These are phyloP conservation scores for Sarocladium oryzae DNA, from an alignment of 2,329 filamentous ascomycete genomes.

Conservation along the genomic window DNA sequence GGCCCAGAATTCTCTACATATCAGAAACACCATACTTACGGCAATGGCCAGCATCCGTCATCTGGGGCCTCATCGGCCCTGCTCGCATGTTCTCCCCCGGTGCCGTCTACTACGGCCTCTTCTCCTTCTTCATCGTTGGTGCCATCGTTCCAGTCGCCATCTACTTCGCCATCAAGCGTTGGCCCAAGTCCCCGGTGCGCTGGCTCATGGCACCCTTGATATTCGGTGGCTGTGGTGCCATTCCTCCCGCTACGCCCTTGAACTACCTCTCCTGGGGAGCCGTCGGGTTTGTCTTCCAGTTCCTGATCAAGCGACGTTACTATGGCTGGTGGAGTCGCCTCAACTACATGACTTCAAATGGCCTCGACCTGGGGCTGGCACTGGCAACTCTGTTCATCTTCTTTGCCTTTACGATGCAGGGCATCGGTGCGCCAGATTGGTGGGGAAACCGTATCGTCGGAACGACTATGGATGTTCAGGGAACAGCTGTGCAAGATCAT, in stretches of 20 bases:
- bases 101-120: constrained; percentile 54
- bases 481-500: constrained; percentile 50
- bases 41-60: constrained; percentile 45
- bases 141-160: constrained; percentile 45
- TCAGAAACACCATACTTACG: not conserved
- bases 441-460: constrained; percentile 59
- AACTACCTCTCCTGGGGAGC: constrained; percentile 71
- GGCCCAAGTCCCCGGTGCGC: constrained; percentile 42
- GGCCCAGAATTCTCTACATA: constrained; percentile 9
- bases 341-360: constrained; percentile 67
- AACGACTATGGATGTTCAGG: constrained; percentile 55
- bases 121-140: constrained; percentile 53
- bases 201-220: constrained; percentile 57
- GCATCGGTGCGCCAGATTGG: constrained; percentile 58
- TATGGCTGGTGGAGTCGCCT: constrained; percentile 68
- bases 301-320: constrained; percentile 55
- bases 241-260: constrained; percentile 63
- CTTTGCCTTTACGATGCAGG: constrained; percentile 58
- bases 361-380: constrained; percentile 62
- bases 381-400: constrained; percentile 64
- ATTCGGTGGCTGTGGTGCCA: constrained; percentile 51
- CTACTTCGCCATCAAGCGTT: constrained; percentile 42
- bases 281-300: constrained; percentile 66
- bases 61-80: constrained; percentile 62
- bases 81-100: constrained; percentile 57